These are phyloP conservation scores for Entophlyctis luteolus DNA, from an alignment of 192 early-diverging fungal species.

Conservation along the genomic window DNA sequence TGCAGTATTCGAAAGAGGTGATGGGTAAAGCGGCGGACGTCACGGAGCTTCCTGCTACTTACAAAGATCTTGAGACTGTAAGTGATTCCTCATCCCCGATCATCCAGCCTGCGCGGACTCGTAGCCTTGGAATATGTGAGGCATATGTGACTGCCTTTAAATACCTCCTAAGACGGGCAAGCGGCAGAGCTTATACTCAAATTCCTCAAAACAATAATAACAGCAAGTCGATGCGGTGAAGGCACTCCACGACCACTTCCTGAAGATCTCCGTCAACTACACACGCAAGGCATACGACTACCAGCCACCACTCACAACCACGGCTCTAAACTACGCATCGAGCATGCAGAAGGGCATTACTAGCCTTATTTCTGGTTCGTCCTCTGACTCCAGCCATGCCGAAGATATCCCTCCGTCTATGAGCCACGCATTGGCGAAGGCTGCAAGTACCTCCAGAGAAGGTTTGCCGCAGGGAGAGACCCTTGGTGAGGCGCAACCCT, in stretches of 20 bases:
- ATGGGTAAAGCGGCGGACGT: slow-evolving; percentile 76
- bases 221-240: slow-evolving; percentile 79
- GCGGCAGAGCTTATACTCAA: too few relatives aligned
- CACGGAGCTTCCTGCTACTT: slow-evolving; percentile 90
- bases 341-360: slow-evolving; percentile 42
- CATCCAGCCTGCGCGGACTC: too few relatives aligned
- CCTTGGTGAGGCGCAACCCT: neutral
- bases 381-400: neutral
- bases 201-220: too few relatives aligned
- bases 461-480: neutral
- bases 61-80: slow-evolving; percentile 85
- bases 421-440: slow-evolving; percentile 14
- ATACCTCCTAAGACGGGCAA: too few relatives aligned
- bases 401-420: slow-evolving; percentile 12
- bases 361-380: neutral
- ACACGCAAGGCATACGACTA: slow-evolving; percentile 74
- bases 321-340: slow-evolving; percentile 67
- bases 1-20: slow-evolving; percentile 85
- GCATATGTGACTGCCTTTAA: too few relatives aligned
- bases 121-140: too few relatives aligned
- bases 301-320: slow-evolving; percentile 66
- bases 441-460: neutral
- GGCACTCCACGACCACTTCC: slow-evolving; percentile 63
- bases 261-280: slow-evolving; percentile 72
- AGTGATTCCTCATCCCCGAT: too few relatives aligned